Percentiles rank a stretch among this genome's conserved stretches.
Evolutionary conservation across 495 filamentous ascomycete genomes (phyloP).

Genomic region (Tirmania nivea): DNA sequence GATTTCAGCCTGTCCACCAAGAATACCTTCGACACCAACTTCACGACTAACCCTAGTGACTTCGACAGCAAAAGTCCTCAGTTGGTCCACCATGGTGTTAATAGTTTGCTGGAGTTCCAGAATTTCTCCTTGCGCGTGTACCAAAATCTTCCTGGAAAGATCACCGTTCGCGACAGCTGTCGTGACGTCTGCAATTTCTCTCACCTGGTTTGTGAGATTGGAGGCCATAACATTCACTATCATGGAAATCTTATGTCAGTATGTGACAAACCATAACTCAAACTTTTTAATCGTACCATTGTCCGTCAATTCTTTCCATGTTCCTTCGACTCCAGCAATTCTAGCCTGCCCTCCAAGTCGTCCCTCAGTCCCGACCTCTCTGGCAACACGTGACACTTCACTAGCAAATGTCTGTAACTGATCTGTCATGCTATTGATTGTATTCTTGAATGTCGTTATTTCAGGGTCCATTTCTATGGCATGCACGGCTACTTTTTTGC

Average conservation of each 20-base stretch:
- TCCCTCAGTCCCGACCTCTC: slow-evolving; percentile 93
- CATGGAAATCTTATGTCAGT: neutral
- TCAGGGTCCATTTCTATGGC: slow-evolving; percentile 96
- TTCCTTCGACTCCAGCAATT: slow-evolving; percentile 86
- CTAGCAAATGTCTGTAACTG: slow-evolving; percentile 93
- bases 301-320: slow-evolving; percentile 93
- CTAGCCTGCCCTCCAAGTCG: slow-evolving; percentile 91
- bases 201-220: slow-evolving; percentile 65
- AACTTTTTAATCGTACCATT: slow-evolving; percentile 38
- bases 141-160: slow-evolving; percentile 85
- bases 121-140: slow-evolving; percentile 87
- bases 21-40: slow-evolving; percentile 90
- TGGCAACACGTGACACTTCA: slow-evolving; percentile 87
- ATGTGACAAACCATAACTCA: slow-evolving; percentile 1
- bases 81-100: slow-evolving; percentile 97
- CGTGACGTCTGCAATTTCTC: slow-evolving; percentile 91
- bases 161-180: slow-evolving; percentile 94
- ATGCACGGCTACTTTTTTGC: slow-evolving; percentile 94
- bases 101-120: slow-evolving; percentile 92
- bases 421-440: slow-evolving; percentile 97
- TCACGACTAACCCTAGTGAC: slow-evolving; percentile 91
- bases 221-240: slow-evolving; percentile 94
- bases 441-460: slow-evolving; percentile 97
- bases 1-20: slow-evolving; percentile 94
- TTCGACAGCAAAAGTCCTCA: slow-evolving; percentile 90